Base-by-base conservation (phyloP, 2,329 filamentous ascomycete genomes). In the Phaeoacremonium minimum region DNA sequence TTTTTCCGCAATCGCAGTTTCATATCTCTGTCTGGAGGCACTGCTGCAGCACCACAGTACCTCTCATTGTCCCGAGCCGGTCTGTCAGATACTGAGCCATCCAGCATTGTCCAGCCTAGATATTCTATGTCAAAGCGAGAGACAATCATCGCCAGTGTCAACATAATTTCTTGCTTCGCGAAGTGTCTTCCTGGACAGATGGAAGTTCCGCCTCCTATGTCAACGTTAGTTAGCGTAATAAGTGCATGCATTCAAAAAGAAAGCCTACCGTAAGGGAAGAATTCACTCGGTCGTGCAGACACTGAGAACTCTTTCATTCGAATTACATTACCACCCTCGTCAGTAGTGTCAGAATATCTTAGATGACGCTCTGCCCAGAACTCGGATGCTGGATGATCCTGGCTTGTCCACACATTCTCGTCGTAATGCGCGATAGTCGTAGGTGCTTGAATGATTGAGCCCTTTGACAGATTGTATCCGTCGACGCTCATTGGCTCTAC, bases 161-260 rank as follows among this genome's bases (percentile, higher is more conserved):
- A 35, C 4, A 66, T 38, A 14, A 67, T 57, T 45, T 66, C 57
- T 29, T 54, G 52, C 44, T 66, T 67, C 1, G 63, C 61, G 41
- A 66, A 60, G 28, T 56, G 48, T 0, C 62, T 49, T 2, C 63
- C 63, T 2, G 64, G 58, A 28, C 63, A 67, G 7, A 60, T 52
- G 2, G 46, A 45, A 0, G 38, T 22, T 0, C 62, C 61, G 3
- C 58, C 61, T n/a, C 62, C 60, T n/a, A n/a, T n/a, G n/a, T n/a
- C n/a, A n/a, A n/a, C n/a, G n/a, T n/a, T n/a, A n/a, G n/a, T n/a
- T n/a, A n/a, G n/a, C n/a, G n/a, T n/a, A n/a, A n/a, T n/a, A n/a
- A n/a, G n/a, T n/a, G n/a, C n/a, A n/a, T n/a, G n/a, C n/a, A n/a
- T n/a, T n/a, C n/a, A n/a, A n/a, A n/a, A n/a, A n/a, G n/a, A n/a